A percentile compares a stretch with the other conserved stretches of the same genome.
phyloP scores from a whole-genome alignment of 73 alveolate genomes.

The Stentor coeruleus region DNA sequence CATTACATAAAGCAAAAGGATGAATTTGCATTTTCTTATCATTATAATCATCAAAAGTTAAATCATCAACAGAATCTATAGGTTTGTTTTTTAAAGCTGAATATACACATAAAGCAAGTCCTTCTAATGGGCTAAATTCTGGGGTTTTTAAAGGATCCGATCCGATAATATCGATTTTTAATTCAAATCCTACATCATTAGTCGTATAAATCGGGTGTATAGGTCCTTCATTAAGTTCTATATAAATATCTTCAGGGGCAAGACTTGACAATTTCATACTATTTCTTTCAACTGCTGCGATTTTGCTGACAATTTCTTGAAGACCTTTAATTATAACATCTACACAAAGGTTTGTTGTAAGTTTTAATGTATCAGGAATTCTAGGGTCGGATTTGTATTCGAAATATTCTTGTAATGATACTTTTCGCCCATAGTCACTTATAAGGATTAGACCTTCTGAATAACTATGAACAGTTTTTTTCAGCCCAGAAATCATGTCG shows the following conservation, averaged over 20 bases:
- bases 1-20: neutral
- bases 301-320: neutral
- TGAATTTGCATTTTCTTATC: neutral
- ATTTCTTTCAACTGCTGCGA: neutral
- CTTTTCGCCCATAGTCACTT: neutral
- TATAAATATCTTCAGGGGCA: neutral
- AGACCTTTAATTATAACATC: conserved; percentile 7
- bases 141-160: neutral
- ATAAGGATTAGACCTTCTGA: neutral
- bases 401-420: neutral
- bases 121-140: neutral
- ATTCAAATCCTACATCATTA: neutral
- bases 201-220: neutral
- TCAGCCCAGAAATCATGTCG: neutral
- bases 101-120: conserved; percentile 8
- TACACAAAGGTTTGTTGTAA: neutral
- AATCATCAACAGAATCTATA: neutral
- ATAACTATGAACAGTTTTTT: neutral
- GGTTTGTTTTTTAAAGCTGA: neutral
- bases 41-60: neutral
- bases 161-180: neutral
- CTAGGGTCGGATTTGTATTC: neutral
- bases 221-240: neutral
- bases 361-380: neutral
- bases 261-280: neutral